Conservation (phyloP, 2,329 filamentous ascomycete species). For the Neofusicoccum ribis region DNA sequence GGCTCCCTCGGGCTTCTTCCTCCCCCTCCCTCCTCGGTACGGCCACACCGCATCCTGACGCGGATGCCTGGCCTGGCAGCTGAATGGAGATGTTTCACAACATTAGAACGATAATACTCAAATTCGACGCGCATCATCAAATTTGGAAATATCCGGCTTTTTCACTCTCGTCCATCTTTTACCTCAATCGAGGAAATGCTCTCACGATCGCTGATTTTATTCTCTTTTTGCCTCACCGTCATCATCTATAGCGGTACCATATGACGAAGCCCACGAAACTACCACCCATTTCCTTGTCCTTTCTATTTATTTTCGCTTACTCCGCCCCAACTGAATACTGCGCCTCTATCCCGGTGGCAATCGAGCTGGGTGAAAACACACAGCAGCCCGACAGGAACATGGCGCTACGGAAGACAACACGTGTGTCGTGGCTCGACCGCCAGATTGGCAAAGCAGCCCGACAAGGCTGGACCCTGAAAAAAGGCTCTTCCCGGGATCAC, state of each 20-base stretch:
- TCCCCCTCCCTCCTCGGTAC: background rate
- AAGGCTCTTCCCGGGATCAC: background rate
- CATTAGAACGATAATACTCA: background rate
- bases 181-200: background rate
- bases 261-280: background rate
- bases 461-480: conserved; percentile 1
- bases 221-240: background rate
- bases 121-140: background rate
- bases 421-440: background rate
- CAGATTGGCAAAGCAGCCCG: background rate
- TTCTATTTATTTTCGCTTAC: background rate
- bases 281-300: background rate
- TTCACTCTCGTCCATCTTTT: background rate
- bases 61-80: background rate
- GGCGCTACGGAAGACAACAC: background rate
- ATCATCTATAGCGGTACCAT: background rate
- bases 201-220: background rate
- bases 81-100: background rate
- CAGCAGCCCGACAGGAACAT: background rate
- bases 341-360: background rate
- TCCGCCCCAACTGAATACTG: background rate
- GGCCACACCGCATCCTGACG: background rate
- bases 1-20: too few species aligned
- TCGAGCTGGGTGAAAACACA: too few species aligned
- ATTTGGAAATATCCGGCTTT: background rate